Conservation (phyloP, 2,329 filamentous ascomycete genomes). For the Ascochyta pisi region DNA sequence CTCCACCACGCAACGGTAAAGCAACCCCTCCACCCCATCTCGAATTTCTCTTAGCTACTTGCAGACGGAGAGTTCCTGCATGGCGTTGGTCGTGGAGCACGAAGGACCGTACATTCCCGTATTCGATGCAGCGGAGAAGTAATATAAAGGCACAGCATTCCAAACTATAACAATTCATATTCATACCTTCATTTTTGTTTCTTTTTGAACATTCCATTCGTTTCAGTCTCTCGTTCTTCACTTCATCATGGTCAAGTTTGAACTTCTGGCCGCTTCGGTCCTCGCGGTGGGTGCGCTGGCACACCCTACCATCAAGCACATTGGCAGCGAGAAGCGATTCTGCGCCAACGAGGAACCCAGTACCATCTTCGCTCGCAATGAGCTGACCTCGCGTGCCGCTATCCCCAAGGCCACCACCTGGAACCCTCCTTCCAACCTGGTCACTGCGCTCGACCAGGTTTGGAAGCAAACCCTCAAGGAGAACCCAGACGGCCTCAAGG, state of each 20-base stretch:
- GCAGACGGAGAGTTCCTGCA: background rate
- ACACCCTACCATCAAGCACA: constrained; percentile 35
- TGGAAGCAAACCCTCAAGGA: constrained; percentile 35
- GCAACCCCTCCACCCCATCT: background rate
- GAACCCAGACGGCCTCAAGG: constrained; percentile 30
- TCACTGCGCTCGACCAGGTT: constrained; percentile 33
- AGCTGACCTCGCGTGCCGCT: constrained; percentile 20
- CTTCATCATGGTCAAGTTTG: constrained; percentile 27
- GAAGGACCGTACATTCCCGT: background rate
- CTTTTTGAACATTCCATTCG: constrained; percentile 8
- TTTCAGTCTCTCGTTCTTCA: constrained; percentile 11
- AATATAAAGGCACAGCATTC: background rate
- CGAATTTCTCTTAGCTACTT: background rate
- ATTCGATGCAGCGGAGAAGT: background rate
- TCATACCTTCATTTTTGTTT: background rate
- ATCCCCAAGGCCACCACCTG: constrained; percentile 31
- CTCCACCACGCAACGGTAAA: constrained; percentile 6
- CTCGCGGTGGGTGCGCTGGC: constrained; percentile 29
- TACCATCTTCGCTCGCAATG: constrained; percentile 19
- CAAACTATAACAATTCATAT: background rate
- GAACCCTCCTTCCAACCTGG: constrained; percentile 33
- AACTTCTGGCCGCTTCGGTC: constrained; percentile 23
- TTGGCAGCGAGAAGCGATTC: constrained; percentile 27
- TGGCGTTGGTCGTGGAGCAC: background rate
- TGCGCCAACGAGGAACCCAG: constrained; percentile 25